Evolutionary conservation across 2,329 filamentous ascomycete species (phyloP).

Genomic region (Pseudocercospora vitis): DNA sequence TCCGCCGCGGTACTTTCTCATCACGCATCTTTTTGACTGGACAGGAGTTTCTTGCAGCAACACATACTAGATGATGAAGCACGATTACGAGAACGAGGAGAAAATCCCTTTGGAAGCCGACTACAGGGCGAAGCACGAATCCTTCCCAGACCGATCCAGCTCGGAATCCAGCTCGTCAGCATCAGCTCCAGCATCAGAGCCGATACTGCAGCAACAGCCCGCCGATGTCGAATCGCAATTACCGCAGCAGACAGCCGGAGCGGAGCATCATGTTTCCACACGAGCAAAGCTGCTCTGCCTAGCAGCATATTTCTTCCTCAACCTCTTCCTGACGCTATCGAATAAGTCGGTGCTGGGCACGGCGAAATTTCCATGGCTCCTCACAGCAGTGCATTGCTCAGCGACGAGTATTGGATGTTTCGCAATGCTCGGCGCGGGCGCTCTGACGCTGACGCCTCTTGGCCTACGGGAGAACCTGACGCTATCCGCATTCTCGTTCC

Average conservation of each 20-base stretch:
- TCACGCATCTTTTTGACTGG: too few relatives aligned
- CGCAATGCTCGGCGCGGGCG: slow-evolving; percentile 52
- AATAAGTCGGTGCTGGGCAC: slow-evolving; percentile 58
- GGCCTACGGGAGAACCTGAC: slow-evolving; percentile 55
- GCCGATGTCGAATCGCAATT: slow-evolving; percentile 14
- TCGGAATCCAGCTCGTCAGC: slow-evolving; percentile 14
- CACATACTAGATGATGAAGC: slow-evolving; percentile 3
- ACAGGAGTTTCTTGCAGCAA: background rate
- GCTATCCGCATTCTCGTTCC: slow-evolving; percentile 59
- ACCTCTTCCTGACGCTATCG: slow-evolving; percentile 55
- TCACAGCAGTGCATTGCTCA: slow-evolving; percentile 60
- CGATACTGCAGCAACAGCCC: slow-evolving; percentile 2
- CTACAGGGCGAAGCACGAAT: slow-evolving; percentile 4
- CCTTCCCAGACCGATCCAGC: slow-evolving; percentile 13
- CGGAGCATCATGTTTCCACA: slow-evolving; percentile 28
- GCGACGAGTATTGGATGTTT: slow-evolving; percentile 59
- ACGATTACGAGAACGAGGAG: slow-evolving; percentile 10
- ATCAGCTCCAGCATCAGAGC: slow-evolving; percentile 4
- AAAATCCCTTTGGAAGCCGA: slow-evolving; percentile 2
- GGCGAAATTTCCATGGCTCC: slow-evolving; percentile 62
- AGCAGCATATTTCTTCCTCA: slow-evolving; percentile 52
- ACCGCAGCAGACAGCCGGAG: slow-evolving; percentile 9
- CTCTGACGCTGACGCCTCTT: slow-evolving; percentile 56
- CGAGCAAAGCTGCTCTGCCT: slow-evolving; percentile 30
- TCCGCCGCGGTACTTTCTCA: too few relatives aligned